Evolutionary conservation across 208 protist species (phyloP).

Genomic region (Lotmaria passim): DNA sequence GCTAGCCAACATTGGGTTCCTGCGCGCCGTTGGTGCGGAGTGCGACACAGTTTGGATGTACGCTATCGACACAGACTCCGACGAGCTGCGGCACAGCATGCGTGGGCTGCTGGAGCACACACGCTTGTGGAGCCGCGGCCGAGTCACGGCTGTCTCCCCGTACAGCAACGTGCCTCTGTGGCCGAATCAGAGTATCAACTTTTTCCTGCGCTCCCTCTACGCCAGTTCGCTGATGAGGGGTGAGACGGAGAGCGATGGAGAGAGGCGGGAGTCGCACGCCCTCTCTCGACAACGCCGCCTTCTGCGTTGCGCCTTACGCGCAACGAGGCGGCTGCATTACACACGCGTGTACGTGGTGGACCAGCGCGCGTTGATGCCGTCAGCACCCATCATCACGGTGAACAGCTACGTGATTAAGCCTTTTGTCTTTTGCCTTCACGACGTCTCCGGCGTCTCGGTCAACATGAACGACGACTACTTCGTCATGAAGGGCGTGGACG

Average conservation of each 20-base stretch:
- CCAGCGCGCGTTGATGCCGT: slow-evolving; percentile 22
- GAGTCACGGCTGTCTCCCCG: slow-evolving; percentile 10
- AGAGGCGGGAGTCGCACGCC: background rate
- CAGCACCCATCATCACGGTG: slow-evolving; percentile 7
- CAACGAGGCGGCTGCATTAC: slow-evolving; percentile 22
- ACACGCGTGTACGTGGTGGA: slow-evolving; percentile 20
- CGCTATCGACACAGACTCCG: slow-evolving; percentile 26
- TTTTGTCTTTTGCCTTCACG: slow-evolving; percentile 23
- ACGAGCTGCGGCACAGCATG: slow-evolving; percentile 32
- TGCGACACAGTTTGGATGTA: slow-evolving; percentile 4
- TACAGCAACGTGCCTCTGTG: slow-evolving; percentile 27
- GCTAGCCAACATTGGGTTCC: slow-evolving; percentile 20
- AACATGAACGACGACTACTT: slow-evolving; percentile 34
- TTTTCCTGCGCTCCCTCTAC: slow-evolving; percentile 23
- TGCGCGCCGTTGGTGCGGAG: slow-evolving; percentile 8
- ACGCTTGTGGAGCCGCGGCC: slow-evolving; percentile 18
- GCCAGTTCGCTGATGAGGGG: background rate
- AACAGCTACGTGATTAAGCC: slow-evolving; percentile 22
- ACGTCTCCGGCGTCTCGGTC: slow-evolving; percentile 14
- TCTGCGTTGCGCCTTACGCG: background rate
- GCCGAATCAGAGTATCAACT: slow-evolving; percentile 26
- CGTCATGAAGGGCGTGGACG: slow-evolving; percentile 27
- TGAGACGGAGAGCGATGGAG: background rate
- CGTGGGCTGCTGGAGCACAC: slow-evolving; percentile 26
- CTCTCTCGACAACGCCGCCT: slow-evolving; percentile 3